Percentiles rank a stretch among this genome's conserved stretches.
Evolutionary conservation across 1,284 basidiomycete genomes (phyloP).

Genomic region (Schizophyllum amplum): DNA sequence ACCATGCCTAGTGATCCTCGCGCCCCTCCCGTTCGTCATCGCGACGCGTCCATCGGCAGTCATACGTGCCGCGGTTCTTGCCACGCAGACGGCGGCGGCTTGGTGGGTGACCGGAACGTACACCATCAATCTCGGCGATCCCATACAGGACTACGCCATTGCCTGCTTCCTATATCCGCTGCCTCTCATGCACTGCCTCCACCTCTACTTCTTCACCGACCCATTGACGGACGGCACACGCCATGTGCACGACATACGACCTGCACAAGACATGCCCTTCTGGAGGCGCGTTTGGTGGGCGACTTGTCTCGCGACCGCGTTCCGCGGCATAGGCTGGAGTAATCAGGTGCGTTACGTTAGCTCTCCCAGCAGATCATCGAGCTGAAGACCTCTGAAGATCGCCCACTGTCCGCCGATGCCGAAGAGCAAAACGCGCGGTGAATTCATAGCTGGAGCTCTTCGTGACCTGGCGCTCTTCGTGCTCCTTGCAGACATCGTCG

Average conservation of each 20-base stretch:
- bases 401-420: background rate
- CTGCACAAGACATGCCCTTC: background rate
- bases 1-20: background rate
- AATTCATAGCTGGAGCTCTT: background rate
- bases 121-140: background rate
- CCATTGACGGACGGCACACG: background rate
- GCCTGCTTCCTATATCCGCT: background rate
- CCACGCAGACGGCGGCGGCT: background rate
- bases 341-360: conserved; percentile 4
- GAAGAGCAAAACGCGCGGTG: conserved; percentile 1
- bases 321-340: conserved; percentile 8
- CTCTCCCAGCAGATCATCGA: background rate
- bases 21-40: background rate
- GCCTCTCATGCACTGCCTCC: background rate
- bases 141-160: background rate
- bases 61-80: background rate
- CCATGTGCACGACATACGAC: background rate
- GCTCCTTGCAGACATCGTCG: background rate
- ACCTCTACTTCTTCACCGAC: background rate
- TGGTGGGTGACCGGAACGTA: background rate
- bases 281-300: conserved; percentile 6
- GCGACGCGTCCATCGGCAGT: background rate
- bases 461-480: background rate
- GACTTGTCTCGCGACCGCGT: conserved; percentile 1
- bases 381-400: background rate